phyloP scores from a whole-genome alignment of 768 basidiomycete species.

The Chalciporus chontae region DNA sequence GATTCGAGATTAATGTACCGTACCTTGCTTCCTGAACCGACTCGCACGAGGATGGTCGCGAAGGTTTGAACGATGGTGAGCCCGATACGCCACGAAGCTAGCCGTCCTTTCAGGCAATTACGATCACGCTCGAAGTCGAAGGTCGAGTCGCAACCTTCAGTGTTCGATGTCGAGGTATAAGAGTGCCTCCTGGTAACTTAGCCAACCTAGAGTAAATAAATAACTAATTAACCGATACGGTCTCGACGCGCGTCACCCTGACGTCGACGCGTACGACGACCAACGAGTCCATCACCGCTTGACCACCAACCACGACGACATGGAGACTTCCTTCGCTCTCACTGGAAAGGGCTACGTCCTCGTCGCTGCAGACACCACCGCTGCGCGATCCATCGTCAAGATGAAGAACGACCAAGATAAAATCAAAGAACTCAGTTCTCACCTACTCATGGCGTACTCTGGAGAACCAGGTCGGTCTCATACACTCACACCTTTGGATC shows the following conservation, averaged over 20 bases:
- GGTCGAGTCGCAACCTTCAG: too few relatives aligned
- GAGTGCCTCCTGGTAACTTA: neutral
- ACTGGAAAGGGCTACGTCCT: constrained; percentile 93
- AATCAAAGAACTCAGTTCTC: constrained; percentile 86
- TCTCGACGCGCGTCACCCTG: constrained; percentile 30
- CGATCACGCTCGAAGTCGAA: neutral
- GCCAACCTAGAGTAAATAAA: neutral
- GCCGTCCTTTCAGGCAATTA: neutral
- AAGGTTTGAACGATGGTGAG: neutral
- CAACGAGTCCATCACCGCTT: constrained; percentile 2
- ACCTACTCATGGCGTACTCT: constrained; percentile 91
- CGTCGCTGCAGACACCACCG: constrained; percentile 86
- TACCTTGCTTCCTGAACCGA: neutral
- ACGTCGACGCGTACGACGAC: constrained; percentile 18
- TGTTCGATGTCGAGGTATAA: too few relatives aligned
- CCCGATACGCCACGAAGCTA: neutral
- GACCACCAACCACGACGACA: constrained; percentile 32
- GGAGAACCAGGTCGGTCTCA: constrained; percentile 77
- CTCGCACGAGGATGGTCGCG: neutral
- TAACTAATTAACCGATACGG: constrained; percentile 11
- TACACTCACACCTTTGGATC: neutral
- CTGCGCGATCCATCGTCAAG: constrained; percentile 90
- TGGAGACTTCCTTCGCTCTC: constrained; percentile 91
- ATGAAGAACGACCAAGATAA: constrained; percentile 98
- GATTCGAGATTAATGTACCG: neutral